phyloP scores from a whole-genome alignment of 139 green algal genomes.

The Coelastrella sp. region DNA sequence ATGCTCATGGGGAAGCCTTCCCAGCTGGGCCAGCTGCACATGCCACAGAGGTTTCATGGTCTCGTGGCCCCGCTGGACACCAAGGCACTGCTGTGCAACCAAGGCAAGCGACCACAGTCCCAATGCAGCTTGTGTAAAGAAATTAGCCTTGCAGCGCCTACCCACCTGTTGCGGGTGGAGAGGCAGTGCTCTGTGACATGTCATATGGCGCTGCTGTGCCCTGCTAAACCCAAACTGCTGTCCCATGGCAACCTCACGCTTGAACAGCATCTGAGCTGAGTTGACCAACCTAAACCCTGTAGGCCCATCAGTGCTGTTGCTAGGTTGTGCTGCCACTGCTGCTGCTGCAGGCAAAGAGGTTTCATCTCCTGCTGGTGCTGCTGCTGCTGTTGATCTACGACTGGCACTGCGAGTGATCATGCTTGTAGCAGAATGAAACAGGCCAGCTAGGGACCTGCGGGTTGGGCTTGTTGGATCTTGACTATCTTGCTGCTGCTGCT shows the following conservation, averaged over 20 bases:
- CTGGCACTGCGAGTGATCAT: not conserved
- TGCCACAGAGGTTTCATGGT: too few species aligned
- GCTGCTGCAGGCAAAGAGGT: not conserved
- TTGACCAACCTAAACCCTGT: constrained; percentile 23
- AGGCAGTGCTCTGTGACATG: constrained; percentile 14
- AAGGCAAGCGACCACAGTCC: too few species aligned
- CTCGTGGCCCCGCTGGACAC: too few species aligned
- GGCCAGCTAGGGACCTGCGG: not conserved
- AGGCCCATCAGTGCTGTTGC: constrained; percentile 5
- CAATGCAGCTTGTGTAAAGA: too few species aligned
- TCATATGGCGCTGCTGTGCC: constrained; percentile 50
- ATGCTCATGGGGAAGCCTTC: too few species aligned
- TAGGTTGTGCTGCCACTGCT: not conserved
- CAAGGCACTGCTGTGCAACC: too few species aligned
- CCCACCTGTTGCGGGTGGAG: constrained; percentile 32
- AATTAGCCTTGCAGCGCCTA: too few species aligned
- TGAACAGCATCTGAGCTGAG: constrained; percentile 46
- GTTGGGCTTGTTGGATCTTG: not conserved
- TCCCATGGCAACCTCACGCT: constrained; percentile 50
- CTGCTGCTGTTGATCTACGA: constrained; percentile 8
- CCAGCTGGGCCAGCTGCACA: too few species aligned
- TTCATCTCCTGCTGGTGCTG: constrained; percentile 6
- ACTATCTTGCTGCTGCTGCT: constrained; percentile 7
- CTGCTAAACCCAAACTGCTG: constrained; percentile 28
- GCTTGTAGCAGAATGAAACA: constrained; percentile 11